These are phyloP conservation scores for Tolypocladium inflatum DNA, from an alignment of 2,329 filamentous ascomycete species.

Conservation along the genomic window DNA sequence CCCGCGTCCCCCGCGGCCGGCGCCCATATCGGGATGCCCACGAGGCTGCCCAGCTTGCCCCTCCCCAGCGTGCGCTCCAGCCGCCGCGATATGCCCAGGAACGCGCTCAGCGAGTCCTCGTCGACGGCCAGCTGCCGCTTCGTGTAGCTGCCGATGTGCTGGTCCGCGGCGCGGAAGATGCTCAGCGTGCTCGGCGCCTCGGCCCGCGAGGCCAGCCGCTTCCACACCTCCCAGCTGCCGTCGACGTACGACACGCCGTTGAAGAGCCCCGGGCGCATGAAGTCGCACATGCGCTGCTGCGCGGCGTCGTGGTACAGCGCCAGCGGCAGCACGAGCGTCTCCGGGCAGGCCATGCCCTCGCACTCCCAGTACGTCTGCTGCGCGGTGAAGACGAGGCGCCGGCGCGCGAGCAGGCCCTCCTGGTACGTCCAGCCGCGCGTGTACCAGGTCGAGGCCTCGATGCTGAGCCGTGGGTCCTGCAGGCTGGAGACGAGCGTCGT, in stretches of 20 bases:
- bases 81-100: slow-evolving; percentile 19
- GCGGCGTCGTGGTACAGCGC: slow-evolving; percentile 20
- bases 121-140: slow-evolving; percentile 17
- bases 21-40: slow-evolving; percentile 23
- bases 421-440: slow-evolving; percentile 30
- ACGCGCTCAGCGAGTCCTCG: slow-evolving; percentile 22
- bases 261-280: slow-evolving; percentile 23
- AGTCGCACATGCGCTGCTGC: slow-evolving; percentile 24
- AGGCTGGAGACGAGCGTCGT: slow-evolving; percentile 23
- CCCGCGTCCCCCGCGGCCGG: slow-evolving; percentile 8
- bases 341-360: slow-evolving; percentile 26
- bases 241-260: slow-evolving; percentile 24
- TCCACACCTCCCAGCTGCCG: slow-evolving; percentile 25
- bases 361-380: slow-evolving; percentile 30
- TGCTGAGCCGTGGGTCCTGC: slow-evolving; percentile 16
- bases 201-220: slow-evolving; percentile 15
- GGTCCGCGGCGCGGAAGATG: slow-evolving; percentile 23
- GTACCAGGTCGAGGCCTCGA: slow-evolving; percentile 23
- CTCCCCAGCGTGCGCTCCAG: slow-evolving; percentile 19
- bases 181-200: slow-evolving; percentile 23
- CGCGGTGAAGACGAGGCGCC: slow-evolving; percentile 28
- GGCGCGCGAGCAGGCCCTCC: slow-evolving; percentile 24
- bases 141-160: slow-evolving; percentile 23
- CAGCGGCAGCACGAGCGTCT: slow-evolving; percentile 21
- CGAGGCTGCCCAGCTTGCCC: slow-evolving; percentile 18